Base-by-base conservation (phyloP, 164 flowering plant species). In the Sedum album region DNA sequence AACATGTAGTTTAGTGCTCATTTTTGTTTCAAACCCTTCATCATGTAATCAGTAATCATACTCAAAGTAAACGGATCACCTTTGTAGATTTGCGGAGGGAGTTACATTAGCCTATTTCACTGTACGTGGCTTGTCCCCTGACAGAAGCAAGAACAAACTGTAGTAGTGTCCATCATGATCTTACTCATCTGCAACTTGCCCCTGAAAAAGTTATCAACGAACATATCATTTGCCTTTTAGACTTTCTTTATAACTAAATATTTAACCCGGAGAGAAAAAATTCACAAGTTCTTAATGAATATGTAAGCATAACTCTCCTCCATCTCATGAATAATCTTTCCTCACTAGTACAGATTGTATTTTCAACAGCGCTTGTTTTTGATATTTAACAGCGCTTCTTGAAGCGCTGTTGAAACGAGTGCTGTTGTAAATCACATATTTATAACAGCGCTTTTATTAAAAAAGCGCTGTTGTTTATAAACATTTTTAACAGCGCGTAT, bases 251-350 rank as follows among this genome's bases (percentile, higher is more conserved):
- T n/a, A 51, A 1, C 26, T 20, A 11, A 51, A 51, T 0, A 17
- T 1, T 6, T 1, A 18, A 17, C 51, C 21, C 17, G 4, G 21
- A 41, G 13, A 11, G 10, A 11, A 5, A 5, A 7, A 41, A 5
- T 41, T 83, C 75, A 86, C 66, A 76, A 36, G 68, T 69, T 82
- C 70, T 76, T 83, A 30, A 88, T 65, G 68, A 79, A 76, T 31
- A 78, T 51, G 67, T 87, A 90, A 11, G 97, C 88, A 13, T 79
- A 79, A 66, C 81, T 62, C 74, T 88, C 87, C 93, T 1, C 79
- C 86, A 68, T 85, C 88, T 91, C 94, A 90, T 4, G 94, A 87
- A 74, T 87, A 85, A 76, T 91, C 95, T 69, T 72, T 81, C 21
- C 69, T 57, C 95, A 91, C n/a, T n/a, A n/a, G n/a, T n/a, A n/a